These are phyloP conservation scores for Hortaea werneckii DNA, from an alignment of 2,329 filamentous ascomycete species.

Conservation along the genomic window DNA sequence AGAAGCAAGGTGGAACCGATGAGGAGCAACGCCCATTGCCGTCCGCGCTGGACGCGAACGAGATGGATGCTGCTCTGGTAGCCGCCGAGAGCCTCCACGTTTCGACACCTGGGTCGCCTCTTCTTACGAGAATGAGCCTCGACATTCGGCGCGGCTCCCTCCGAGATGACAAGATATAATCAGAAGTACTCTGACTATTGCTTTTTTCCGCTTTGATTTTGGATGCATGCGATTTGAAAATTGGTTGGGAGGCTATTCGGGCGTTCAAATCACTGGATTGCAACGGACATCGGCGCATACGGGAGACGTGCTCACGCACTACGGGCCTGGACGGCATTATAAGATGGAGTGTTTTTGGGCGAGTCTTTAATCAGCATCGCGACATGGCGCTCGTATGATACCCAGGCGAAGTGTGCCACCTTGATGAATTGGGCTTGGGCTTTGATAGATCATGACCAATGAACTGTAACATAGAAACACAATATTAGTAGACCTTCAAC, in stretches of 20 bases:
- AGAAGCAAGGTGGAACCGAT: conserved; percentile 15
- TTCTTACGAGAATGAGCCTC: conserved; percentile 13
- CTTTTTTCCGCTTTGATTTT: neutral
- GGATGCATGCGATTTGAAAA: neutral
- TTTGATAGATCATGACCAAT: neutral
- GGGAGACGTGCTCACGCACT: neutral
- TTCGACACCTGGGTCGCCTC: conserved; percentile 18
- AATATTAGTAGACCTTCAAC: neutral
- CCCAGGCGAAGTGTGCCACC: neutral
- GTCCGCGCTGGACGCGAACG: conserved; percentile 7
- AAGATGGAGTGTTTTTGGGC: neutral
- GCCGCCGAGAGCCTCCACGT: conserved; percentile 15
- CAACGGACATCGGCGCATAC: neutral
- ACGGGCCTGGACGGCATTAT: neutral
- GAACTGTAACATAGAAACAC: neutral
- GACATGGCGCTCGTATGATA: neutral
- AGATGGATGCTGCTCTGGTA: conserved; percentile 6
- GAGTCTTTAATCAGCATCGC: neutral
- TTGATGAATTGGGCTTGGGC: neutral
- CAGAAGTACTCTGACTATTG: neutral
- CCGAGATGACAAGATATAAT: conserved; percentile 2
- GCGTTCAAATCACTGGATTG: neutral
- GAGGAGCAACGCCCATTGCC: conserved; percentile 5
- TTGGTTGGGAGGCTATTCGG: neutral
- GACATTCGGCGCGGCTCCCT: conserved; percentile 5